phyloP scores from a whole-genome alignment of 2,329 filamentous ascomycete species.

The Paradendryphiella salina region DNA sequence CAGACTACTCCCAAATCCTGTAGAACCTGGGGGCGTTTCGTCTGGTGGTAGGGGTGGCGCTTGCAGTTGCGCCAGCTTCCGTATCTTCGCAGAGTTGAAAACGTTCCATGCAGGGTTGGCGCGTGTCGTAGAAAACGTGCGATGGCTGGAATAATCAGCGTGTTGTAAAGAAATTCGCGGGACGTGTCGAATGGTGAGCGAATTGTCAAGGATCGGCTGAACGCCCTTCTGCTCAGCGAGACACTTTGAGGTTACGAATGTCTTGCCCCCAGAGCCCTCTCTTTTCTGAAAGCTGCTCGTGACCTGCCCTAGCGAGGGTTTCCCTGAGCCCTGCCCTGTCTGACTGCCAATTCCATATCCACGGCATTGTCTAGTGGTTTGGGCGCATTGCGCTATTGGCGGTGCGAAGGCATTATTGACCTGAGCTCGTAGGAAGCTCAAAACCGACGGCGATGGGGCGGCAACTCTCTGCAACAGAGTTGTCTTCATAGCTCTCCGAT shows the following conservation, averaged over 20 bases:
- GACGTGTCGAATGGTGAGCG: background rate
- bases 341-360: constrained; percentile 17
- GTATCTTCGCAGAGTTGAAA: constrained; percentile 36
- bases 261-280: constrained; percentile 1
- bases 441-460: constrained; percentile 43
- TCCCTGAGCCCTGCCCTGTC: background rate
- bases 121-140: constrained; percentile 16
- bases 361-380: constrained; percentile 23
- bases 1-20: constrained; percentile 51
- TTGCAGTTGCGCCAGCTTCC: constrained; percentile 56
- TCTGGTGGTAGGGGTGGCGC: constrained; percentile 60
- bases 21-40: constrained; percentile 57
- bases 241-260: constrained; percentile 11
- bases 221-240: constrained; percentile 1
- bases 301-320: constrained; percentile 3
- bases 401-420: constrained; percentile 37
- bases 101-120: constrained; percentile 29
- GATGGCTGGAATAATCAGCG: background rate
- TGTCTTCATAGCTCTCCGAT: constrained; percentile 45
- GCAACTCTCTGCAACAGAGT: constrained; percentile 37
- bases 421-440: constrained; percentile 46
- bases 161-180: background rate
- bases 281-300: background rate
- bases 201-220: constrained; percentile 3
- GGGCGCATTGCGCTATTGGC: constrained; percentile 29